Conservation (phyloP, 208 protist genomes). For the Trypanosomatidae sp. region DNA sequence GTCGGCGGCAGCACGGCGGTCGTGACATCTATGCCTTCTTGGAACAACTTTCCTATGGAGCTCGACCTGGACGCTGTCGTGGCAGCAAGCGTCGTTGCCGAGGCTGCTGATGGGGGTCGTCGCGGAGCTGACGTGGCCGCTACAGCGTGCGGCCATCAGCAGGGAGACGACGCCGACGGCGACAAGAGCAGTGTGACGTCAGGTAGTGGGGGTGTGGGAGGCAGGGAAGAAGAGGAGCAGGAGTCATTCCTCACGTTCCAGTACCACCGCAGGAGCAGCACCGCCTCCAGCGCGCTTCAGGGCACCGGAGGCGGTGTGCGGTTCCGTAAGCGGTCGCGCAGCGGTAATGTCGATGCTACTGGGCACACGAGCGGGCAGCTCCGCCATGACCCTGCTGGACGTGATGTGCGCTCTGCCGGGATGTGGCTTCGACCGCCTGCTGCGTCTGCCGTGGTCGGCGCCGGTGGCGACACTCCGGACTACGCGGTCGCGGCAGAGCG, state of each 20-base stretch:
- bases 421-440: conserved; percentile 25
- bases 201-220: neutral
- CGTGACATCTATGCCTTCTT: conserved; percentile 17
- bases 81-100: neutral
- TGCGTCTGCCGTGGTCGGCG: conserved; percentile 5
- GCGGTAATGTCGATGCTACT: neutral
- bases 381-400: no score
- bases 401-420: neutral
- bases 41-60: conserved; percentile 16
- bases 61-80: conserved; percentile 13
- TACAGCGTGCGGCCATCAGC: neutral
- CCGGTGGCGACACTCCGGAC: conserved; percentile 26
- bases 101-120: neutral
- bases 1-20: conserved; percentile 5
- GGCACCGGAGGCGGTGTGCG: neutral
- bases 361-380: neutral
- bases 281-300: no score
- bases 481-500: conserved; percentile 74
- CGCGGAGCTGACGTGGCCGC: neutral
- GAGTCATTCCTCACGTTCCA: conserved; percentile 28
- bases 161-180: neutral
- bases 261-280: conserved; percentile 13
- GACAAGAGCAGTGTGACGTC: neutral
- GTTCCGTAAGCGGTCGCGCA: conserved; percentile 2
- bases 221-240: conserved; percentile 5